A percentile compares a stretch with the other conserved stretches of the same genome.
Conservation (phyloP, 1,284 basidiomycete species). For the Sanguinoderma infundibulare region DNA sequence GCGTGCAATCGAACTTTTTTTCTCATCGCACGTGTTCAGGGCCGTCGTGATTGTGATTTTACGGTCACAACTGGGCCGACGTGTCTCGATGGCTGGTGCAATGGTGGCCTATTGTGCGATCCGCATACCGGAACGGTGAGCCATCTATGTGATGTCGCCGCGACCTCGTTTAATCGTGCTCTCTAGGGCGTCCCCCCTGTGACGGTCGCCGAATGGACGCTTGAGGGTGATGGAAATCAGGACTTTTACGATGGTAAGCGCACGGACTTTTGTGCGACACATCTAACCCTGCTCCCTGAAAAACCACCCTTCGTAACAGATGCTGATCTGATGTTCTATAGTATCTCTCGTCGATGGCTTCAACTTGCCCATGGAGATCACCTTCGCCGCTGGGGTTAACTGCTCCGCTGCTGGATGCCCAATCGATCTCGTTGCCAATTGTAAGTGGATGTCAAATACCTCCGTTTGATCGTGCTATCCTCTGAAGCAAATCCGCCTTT, state of each 20-base stretch:
- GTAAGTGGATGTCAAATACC: slow-evolving; percentile 23
- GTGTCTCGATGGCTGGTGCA: slow-evolving; percentile 48
- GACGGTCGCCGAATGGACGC: slow-evolving; percentile 48
- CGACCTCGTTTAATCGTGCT: not conserved
- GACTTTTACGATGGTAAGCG: slow-evolving; percentile 47
- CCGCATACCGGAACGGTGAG: slow-evolving; percentile 36
- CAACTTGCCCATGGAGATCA: slow-evolving; percentile 46
- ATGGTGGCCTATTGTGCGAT: slow-evolving; percentile 52
- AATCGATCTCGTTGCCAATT: slow-evolving; percentile 46
- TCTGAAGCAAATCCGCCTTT: not conserved
- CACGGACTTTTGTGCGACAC: not conserved
- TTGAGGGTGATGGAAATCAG: slow-evolving; percentile 34
- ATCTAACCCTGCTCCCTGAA: too few species aligned
- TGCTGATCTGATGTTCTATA: slow-evolving; percentile 3
- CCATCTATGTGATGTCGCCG: slow-evolving; percentile 5
- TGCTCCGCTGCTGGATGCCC: slow-evolving; percentile 47
- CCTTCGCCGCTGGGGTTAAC: slow-evolving; percentile 35
- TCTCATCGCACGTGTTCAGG: slow-evolving; percentile 16
- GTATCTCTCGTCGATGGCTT: slow-evolving; percentile 47
- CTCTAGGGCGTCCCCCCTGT: slow-evolving; percentile 46
- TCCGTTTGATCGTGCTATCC: not conserved
- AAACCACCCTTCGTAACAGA: too few species aligned
- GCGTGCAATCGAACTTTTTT: not conserved
- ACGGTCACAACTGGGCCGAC: slow-evolving; percentile 42
- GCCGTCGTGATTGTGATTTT: slow-evolving; percentile 47